Conservation (phyloP, 2,329 filamentous ascomycete genomes). For the Penicillium sp. region DNA sequence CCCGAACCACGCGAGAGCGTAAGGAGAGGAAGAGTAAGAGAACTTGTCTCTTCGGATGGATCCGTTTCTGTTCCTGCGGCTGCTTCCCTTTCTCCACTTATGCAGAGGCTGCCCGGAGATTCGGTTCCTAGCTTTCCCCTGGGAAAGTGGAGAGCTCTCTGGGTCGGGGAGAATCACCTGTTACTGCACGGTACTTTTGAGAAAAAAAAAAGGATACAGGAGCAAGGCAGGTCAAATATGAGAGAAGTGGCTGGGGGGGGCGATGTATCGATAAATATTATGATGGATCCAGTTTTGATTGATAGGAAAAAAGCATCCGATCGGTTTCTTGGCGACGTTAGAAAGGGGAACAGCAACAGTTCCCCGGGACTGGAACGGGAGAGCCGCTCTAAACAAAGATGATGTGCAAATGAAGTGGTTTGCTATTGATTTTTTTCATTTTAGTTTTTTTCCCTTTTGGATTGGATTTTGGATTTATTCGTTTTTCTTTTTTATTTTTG, state of each 20-base stretch:
- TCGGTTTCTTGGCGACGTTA: constrained; percentile 8
- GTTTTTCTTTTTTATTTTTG: constrained; percentile 5
- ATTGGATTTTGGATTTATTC: background rate
- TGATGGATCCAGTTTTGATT: constrained; percentile 24
- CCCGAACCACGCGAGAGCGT: constrained; percentile 2
- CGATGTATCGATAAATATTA: constrained; percentile 19
- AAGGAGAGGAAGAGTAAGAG: background rate
- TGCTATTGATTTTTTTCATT: constrained; percentile 1
- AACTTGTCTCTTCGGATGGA: constrained; percentile 15
- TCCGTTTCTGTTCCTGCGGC: constrained; percentile 30
- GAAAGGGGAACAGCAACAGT: constrained; percentile 32
- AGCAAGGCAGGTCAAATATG: background rate
- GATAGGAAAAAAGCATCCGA: constrained; percentile 13
- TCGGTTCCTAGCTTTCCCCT: constrained; percentile 29
- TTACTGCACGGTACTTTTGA: constrained; percentile 17
- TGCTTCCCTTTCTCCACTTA: constrained; percentile 28
- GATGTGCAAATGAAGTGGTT: background rate
- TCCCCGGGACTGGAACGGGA: constrained; percentile 34
- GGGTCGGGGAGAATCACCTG: constrained; percentile 1
- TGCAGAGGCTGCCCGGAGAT: constrained; percentile 31
- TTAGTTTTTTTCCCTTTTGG: background rate
- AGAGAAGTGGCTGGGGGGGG: constrained; percentile 1
- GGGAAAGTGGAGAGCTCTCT: constrained; percentile 10
- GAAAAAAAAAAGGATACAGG: background rate
- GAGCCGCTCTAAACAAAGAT: constrained; percentile 29